Evolutionary conservation across 257 asterid genomes (phyloP).

Genomic region (Solanum stenotomum): DNA sequence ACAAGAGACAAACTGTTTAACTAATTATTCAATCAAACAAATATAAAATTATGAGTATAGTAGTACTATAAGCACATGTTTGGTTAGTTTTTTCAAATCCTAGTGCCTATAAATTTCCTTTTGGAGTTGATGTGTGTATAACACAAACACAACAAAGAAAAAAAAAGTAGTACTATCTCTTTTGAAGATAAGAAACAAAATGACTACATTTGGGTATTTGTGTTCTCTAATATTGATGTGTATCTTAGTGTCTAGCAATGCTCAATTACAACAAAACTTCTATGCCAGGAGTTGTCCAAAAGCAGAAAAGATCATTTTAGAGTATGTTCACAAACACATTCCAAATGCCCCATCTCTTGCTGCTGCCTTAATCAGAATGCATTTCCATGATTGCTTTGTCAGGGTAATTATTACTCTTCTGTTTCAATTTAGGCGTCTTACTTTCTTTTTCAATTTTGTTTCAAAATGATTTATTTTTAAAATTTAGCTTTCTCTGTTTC

Average conservation of each 20-base stretch:
- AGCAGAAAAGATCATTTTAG: conserved; percentile 11
- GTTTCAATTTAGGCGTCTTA: no score
- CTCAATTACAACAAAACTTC: background rate
- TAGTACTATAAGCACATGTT: background rate
- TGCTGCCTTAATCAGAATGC: conserved; percentile 25
- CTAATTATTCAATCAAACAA: background rate
- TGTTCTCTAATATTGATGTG: background rate
- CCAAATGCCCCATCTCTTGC: conserved; percentile 8
- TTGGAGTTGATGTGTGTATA: background rate
- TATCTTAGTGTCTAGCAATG: background rate
- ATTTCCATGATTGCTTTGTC: conserved; percentile 30
- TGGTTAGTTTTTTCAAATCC: background rate
- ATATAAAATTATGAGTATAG: background rate
- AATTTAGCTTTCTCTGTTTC: no score
- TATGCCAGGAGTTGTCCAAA: conserved; percentile 1
- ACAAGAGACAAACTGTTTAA: background rate
- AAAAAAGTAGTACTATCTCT: background rate
- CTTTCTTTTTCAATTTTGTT: no score
- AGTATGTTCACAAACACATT: background rate
- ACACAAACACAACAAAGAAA: background rate
- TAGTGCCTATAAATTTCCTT: background rate
- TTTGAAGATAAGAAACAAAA: background rate
- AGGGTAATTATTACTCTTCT: conserved; percentile 1
- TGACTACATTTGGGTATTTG: background rate
- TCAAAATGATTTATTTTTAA: background rate